A percentile compares a stretch with the other conserved stretches of the same genome.
phyloP scores from a whole-genome alignment of 306 rosid species.

The Lathyrus sativus region DNA sequence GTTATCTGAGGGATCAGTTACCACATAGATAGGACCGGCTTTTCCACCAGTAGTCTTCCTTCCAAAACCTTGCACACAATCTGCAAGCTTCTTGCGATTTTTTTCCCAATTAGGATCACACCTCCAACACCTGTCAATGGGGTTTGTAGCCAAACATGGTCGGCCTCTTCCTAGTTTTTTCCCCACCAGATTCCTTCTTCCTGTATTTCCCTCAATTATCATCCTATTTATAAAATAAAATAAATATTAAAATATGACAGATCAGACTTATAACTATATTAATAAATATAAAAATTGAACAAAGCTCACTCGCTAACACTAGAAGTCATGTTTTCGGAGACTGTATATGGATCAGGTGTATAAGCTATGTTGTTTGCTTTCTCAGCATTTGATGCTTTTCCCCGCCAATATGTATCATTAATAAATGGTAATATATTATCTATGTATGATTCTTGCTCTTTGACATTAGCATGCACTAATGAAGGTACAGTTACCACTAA shows the following conservation, averaged over 20 bases:
- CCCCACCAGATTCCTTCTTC: slow-evolving; percentile 49
- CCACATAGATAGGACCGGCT: too few relatives aligned
- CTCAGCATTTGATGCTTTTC: too few relatives aligned
- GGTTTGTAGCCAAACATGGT: slow-evolving; percentile 44
- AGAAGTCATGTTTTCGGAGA: slow-evolving; percentile 41
- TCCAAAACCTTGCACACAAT: too few relatives aligned
- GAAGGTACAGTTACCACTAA: too few relatives aligned
- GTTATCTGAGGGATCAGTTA: too few relatives aligned
- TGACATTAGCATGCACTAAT: slow-evolving; percentile 31
- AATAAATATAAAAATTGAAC: background rate
- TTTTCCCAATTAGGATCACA: too few relatives aligned
- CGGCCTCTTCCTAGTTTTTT: background rate
- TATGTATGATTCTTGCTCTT: slow-evolving; percentile 50
- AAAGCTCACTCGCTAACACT: slow-evolving; percentile 49
- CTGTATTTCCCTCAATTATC: slow-evolving; percentile 4
- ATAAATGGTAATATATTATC: slow-evolving; percentile 20
- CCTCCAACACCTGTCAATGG: slow-evolving; percentile 67
- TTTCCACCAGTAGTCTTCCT: too few relatives aligned
- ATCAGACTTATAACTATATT: too few relatives aligned
- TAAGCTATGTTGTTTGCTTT: too few relatives aligned
- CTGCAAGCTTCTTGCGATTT: too few relatives aligned
- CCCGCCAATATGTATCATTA: too few relatives aligned
- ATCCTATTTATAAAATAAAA: slow-evolving; percentile 51
- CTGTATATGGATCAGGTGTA: slow-evolving; percentile 42
- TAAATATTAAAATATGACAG: too few relatives aligned